Evolutionary conservation across 208 protist species (phyloP), one percentile per base, ranked within the genome.

Genomic region (Crithidia mellificae): DNA sequence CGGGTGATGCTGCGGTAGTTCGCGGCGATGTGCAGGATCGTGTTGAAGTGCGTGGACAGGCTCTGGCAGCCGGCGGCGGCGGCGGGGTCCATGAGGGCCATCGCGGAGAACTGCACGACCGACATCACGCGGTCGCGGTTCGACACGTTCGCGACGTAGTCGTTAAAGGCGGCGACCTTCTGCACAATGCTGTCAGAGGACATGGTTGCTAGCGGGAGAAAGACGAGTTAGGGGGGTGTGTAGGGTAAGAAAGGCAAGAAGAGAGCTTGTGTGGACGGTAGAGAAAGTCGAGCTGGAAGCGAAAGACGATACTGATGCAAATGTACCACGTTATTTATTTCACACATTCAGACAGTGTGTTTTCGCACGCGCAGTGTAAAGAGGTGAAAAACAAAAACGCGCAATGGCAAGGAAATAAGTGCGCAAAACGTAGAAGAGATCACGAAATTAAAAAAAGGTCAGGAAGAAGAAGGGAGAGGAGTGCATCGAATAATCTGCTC

Each of bases 1-100:
- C 90, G 90, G 24, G 87, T 91, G 36, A 95, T 68, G 66, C 64
- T 71, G 19, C 85, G 81, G 74, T 95, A 92, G 68, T 90, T 68
- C 15, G 84, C 77, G 29, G 81, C 69, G n/a, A 86, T n/a, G 46
- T 80, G 46, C n/a, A 77, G 68, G 39, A 95, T 59, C 17, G 75
- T 74, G 55, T 74, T 81, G 14, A 85, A 68, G 61, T 86, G 80
- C 55, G 54, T 47, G 9, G 81, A 80, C 12, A 91, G 57, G 36
- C 67, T 19, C 22, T 54, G 50, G 58, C 66, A 80, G 36, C 87
- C 83, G 44, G 75, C 76, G 4, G 63, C 70, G 0, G 56, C 58
- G 27, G 84, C 80, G 20, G 87, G 72, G 9, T 77, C 82, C 24
- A 68, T 64, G 15, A 86, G 63, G 17, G 84, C 71, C 83, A 91